Evolutionary conservation across 495 filamentous ascomycete genomes (phyloP).

Genomic region (Xylaria castorea): DNA sequence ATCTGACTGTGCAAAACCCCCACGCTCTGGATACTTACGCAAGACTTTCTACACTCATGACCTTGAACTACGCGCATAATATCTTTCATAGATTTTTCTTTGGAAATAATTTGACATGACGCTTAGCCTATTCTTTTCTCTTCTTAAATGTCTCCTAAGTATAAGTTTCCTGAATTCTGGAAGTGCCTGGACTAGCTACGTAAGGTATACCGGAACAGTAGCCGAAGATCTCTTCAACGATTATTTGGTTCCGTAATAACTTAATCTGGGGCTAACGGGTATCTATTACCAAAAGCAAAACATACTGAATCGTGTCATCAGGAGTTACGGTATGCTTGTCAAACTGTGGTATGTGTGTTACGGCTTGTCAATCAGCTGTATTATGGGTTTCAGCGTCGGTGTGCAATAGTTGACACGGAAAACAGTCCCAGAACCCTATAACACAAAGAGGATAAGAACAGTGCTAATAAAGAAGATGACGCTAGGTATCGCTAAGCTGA

Average conservation of each 20-base stretch:
- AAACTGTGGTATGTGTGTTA: neutral
- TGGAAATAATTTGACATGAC: neutral
- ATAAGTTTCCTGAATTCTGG: neutral
- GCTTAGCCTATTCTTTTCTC: neutral
- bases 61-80: neutral
- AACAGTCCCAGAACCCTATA: constrained; percentile 11
- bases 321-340: constrained; percentile 11
- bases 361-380: neutral
- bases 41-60: neutral
- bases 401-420: neutral
- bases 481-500: constrained; percentile 10
- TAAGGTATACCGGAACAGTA: neutral
- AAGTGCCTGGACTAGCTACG: neutral
- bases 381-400: constrained; percentile 10
- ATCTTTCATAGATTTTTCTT: neutral
- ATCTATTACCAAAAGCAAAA: constrained; percentile 9
- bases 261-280: constrained; percentile 23
- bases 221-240: constrained; percentile 1
- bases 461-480: constrained; percentile 8
- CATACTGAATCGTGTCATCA: neutral
- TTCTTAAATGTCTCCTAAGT: neutral
- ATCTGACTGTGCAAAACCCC: constrained; percentile 20
- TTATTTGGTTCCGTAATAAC: constrained; percentile 19
- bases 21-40: constrained; percentile 19
- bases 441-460: neutral